phyloP scores from a whole-genome alignment of 2,329 filamentous ascomycete genomes.

The Metarhizium sp. region DNA sequence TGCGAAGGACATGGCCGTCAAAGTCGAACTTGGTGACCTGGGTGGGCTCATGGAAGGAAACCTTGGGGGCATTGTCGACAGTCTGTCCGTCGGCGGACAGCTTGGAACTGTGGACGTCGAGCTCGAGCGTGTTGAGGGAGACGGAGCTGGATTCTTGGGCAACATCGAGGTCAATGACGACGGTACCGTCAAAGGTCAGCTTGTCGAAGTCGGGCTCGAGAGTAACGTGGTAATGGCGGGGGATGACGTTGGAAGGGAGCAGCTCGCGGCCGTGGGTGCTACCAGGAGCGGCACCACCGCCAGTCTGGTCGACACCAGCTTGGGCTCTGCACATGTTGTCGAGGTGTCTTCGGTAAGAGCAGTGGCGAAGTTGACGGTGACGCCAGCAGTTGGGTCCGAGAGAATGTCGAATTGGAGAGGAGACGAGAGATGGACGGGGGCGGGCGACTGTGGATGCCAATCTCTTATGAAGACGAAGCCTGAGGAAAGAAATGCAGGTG shows the following conservation, averaged over 20 bases:
- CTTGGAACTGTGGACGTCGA: constrained; percentile 64
- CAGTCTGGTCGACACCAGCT: constrained; percentile 22
- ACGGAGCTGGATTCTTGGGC: constrained; percentile 76
- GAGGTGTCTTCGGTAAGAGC: constrained; percentile 59
- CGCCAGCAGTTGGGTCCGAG: not conserved
- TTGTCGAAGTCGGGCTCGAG: constrained; percentile 85
- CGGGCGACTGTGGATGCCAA: not conserved
- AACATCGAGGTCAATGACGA: constrained; percentile 76
- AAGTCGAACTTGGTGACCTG: constrained; percentile 81
- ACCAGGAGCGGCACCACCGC: constrained; percentile 17
- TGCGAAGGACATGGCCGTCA: constrained; percentile 53
- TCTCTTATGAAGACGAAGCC: not conserved
- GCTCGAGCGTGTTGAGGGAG: constrained; percentile 77
- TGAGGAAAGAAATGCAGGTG: not conserved
- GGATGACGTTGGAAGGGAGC: constrained; percentile 83
- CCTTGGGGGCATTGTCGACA: constrained; percentile 29
- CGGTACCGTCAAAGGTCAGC: constrained; percentile 77
- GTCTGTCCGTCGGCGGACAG: constrained; percentile 36
- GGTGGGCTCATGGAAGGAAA: constrained; percentile 67
- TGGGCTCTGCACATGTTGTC: constrained; percentile 54
- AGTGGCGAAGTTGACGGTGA: constrained; percentile 39
- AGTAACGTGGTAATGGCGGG: constrained; percentile 83
- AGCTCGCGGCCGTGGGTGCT: constrained; percentile 54
- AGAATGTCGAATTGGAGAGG: not conserved
- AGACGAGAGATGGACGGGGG: not conserved